Base-by-base conservation (phyloP, 352 stramenopile species). In the Phytophthora aleatoria region DNA sequence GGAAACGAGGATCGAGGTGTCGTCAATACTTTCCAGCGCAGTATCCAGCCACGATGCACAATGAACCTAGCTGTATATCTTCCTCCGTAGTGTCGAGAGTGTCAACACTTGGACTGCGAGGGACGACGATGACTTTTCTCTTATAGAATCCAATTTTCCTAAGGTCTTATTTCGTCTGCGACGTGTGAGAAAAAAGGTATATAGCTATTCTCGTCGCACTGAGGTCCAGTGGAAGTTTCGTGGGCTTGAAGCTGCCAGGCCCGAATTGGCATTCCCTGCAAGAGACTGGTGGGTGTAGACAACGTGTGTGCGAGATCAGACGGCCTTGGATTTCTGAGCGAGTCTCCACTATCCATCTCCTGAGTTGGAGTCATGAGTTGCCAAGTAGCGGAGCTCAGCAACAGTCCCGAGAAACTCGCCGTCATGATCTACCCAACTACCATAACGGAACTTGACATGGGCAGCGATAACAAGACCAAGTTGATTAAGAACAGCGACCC, bases 401-500 rank as follows among this genome's bases (percentile, higher is more conserved):
- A 15, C 48, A 69, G 47, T 64, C 48, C 58, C 1, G 41, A 69
- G 2, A 65, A 68, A 27, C 31, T 35, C 16, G 20, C n/a, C 27
- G 31, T 15, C 15, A 70, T 73, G 66, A 70, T 69, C 47, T 61
- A 59, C 35, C 50, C 49, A 9, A 36, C 55, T 15, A 39, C 24
- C 28, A 69, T 15, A 54, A 50, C 39, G 3, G 45, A 62, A 63
- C 28, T 53, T 53, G 61, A 53, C 45, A 51, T 62, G 54, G 53
- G 45, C 30, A 66, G 31, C 38, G 58, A 56, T 39, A 63, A 59
- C 54, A 71, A 58, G 63, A 54, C 53, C 27, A 42, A 27, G 20
- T 53, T 53, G 15, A 33, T 26, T 13, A 20, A 53, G 16, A 20
- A 11, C 36, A 80, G 67, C 66, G 68, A 81, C 35, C 72, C 79